phyloP scores from a whole-genome alignment of 2,329 filamentous ascomycete genomes.

The Endoconidiophora laricicola region DNA sequence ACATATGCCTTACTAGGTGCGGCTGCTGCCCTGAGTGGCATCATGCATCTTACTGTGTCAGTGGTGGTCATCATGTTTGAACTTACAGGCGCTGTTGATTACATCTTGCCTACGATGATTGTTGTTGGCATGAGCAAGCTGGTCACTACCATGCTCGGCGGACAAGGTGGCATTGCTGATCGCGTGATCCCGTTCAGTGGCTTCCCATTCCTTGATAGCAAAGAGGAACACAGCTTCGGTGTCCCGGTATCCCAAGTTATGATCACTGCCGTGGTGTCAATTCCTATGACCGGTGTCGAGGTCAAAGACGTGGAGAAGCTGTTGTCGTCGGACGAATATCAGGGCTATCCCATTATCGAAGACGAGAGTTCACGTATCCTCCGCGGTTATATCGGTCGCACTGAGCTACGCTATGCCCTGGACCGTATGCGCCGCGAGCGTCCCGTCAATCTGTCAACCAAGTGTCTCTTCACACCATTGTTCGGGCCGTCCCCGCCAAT shows the following conservation, averaged over 20 bases:
- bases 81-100: slow-evolving; percentile 88
- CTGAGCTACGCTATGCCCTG: slow-evolving; percentile 80
- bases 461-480: slow-evolving; percentile 54
- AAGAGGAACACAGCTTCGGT: slow-evolving; percentile 93
- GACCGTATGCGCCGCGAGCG: slow-evolving; percentile 59
- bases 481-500: slow-evolving; percentile 10
- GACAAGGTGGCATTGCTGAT: slow-evolving; percentile 93
- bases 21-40: slow-evolving; percentile 77
- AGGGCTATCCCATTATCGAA: slow-evolving; percentile 86
- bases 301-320: slow-evolving; percentile 63
- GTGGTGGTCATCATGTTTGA: slow-evolving; percentile 99
- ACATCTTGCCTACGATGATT: slow-evolving; percentile 97
- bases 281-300: slow-evolving; percentile 58
- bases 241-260: slow-evolving; percentile 85
- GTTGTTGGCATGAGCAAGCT: slow-evolving; percentile 94
- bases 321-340: slow-evolving; percentile 62
- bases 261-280: slow-evolving; percentile 56
- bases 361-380: slow-evolving; percentile 53
- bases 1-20: slow-evolving; percentile 94
- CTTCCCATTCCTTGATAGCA: slow-evolving; percentile 91
- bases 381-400: slow-evolving; percentile 82
- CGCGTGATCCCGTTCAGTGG: slow-evolving; percentile 98
- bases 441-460: slow-evolving; percentile 47
- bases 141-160: slow-evolving; percentile 64
- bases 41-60: slow-evolving; percentile 95